Evolutionary conservation across 2,329 filamentous ascomycete species (phyloP).

Genomic region (Thielaviopsis populi): DNA sequence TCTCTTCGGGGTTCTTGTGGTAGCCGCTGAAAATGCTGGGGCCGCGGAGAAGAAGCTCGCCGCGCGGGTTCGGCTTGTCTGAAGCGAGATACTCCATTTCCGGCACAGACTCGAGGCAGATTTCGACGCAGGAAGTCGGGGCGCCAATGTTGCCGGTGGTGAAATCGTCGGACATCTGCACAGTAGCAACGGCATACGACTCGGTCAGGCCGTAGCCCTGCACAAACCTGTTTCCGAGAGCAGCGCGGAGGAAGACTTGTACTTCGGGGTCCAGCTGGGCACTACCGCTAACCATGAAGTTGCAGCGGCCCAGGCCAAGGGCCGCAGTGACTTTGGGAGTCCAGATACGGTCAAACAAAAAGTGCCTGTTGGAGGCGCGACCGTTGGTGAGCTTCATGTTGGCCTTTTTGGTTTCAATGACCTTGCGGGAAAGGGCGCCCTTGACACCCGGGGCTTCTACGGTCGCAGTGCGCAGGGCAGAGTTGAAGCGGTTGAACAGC

Average conservation of each 20-base stretch:
- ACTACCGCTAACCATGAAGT: constrained; percentile 70
- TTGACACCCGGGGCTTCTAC: constrained; percentile 64
- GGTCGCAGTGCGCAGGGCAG: constrained; percentile 65
- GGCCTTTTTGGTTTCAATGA: constrained; percentile 66
- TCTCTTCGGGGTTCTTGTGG: constrained; percentile 81
- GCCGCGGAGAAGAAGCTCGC: constrained; percentile 74
- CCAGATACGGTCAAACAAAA: constrained; percentile 78
- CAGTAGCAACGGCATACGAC: constrained; percentile 63
- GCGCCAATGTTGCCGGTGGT: constrained; percentile 68
- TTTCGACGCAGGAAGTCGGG: constrained; percentile 51
- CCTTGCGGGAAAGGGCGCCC: constrained; percentile 64
- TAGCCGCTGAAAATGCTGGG: constrained; percentile 73
- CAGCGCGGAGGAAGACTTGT: constrained; percentile 75
- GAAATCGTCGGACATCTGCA: constrained; percentile 58
- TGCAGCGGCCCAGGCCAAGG: constrained; percentile 60
- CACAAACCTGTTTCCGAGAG: constrained; percentile 60
- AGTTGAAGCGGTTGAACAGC: constrained; percentile 79
- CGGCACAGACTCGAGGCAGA: constrained; percentile 72
- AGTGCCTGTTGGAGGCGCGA: constrained; percentile 64
- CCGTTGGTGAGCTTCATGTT: constrained; percentile 56
- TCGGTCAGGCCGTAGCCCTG: constrained; percentile 95
- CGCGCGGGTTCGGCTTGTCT: constrained; percentile 79
- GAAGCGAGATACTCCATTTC: constrained; percentile 86
- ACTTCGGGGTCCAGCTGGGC: constrained; percentile 80
- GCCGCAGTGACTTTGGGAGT: constrained; percentile 72